Evolutionary conservation across 2,329 filamentous ascomycete species (phyloP), one percentile per base, ranked within the genome.

Genomic region (Nemania sp.): DNA sequence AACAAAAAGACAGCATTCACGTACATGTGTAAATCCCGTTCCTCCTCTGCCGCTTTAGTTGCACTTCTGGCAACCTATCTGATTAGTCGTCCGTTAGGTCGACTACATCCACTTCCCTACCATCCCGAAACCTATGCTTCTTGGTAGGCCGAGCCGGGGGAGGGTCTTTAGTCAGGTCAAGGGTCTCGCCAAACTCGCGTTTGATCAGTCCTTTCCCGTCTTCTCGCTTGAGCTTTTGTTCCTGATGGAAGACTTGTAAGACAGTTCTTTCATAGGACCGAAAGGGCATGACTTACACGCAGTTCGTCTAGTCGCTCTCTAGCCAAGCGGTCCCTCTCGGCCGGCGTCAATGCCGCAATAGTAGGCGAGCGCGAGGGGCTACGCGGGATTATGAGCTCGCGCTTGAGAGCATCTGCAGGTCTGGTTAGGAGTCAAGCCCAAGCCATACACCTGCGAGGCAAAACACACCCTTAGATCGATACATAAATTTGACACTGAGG

Each of bases 401-500:
- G 62, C 52, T 71, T 70, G 1, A 77, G 65, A 2, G 71, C 72
- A 7, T 71, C 73, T 77, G 32, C 10, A 13, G 6, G 3, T 9
- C 13, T 50, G 12, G 37, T 62, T 10, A 53, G 17, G 37, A 29
- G 7, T 12, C 11, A n/a, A 1, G 20, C 11, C 9, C 5, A 12
- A n/a, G 5, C 15, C 32, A 25, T 7, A n/a, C 20, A 11, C 15
- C 21, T 2, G 7, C 25, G 40, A 32, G n/a, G 25, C 5, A 29
- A 25, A 47, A 18, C 57, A 29, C 42, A 71, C 71, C 71, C 63
- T 62, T 67, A 3, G 74, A 76, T 32, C 74, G 65, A 45, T 77
- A 77, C 6, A 71, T 63, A 58, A 77, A 74, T 20, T 39, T 64
- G 21, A 74, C 72, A 7, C 65, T 62, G 1, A 71, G 71, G 5